Percentiles rank a stretch among this genome's conserved stretches.
Evolutionary conservation across 495 filamentous ascomycete genomes (phyloP).

Genomic region (Penicillium subrubescens): DNA sequence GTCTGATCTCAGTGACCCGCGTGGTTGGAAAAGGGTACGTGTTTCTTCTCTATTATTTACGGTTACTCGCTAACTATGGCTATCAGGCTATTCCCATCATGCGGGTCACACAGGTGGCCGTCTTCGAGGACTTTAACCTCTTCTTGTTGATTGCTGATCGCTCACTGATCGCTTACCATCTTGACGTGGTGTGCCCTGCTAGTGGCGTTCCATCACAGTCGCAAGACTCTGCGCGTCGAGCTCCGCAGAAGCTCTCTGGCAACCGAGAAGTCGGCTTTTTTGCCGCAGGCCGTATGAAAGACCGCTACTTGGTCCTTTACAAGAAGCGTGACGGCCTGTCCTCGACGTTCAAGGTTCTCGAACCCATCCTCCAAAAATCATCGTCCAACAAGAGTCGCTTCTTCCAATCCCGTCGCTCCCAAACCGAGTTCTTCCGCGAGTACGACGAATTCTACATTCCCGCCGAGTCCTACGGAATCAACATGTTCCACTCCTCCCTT

Average conservation of each 20-base stretch:
- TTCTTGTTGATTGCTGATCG: constrained; percentile 90
- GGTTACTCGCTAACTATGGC: constrained; percentile 23
- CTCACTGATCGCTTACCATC: constrained; percentile 88
- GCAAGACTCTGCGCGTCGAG: constrained; percentile 65
- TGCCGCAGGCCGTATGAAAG: constrained; percentile 93
- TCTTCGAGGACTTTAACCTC: constrained; percentile 92
- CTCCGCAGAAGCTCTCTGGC: constrained; percentile 89
- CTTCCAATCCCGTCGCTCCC: constrained; percentile 64
- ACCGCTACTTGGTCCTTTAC: constrained; percentile 90
- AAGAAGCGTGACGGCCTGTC: constrained; percentile 91
- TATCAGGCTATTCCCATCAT: constrained; percentile 67
- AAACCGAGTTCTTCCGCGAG: constrained; percentile 94
- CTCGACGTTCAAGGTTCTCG: constrained; percentile 94
- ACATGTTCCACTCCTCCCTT: constrained; percentile 91
- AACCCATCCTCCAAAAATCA: constrained; percentile 87
- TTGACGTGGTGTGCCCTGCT: constrained; percentile 82
- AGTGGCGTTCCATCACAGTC: constrained; percentile 61
- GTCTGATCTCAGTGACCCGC: constrained; percentile 79
- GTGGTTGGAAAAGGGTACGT: constrained; percentile 83
- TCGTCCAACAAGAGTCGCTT: constrained; percentile 61
- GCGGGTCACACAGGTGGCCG: constrained; percentile 88
- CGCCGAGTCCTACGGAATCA: constrained; percentile 91
- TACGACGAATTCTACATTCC: constrained; percentile 99
- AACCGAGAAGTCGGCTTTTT: constrained; percentile 93
- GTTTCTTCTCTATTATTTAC: background rate